Percentiles rank a stretch among this genome's conserved stretches.
These are phyloP conservation scores for Fusarium nanum DNA, from an alignment of 2,329 filamentous ascomycete species.

Conservation along the genomic window DNA sequence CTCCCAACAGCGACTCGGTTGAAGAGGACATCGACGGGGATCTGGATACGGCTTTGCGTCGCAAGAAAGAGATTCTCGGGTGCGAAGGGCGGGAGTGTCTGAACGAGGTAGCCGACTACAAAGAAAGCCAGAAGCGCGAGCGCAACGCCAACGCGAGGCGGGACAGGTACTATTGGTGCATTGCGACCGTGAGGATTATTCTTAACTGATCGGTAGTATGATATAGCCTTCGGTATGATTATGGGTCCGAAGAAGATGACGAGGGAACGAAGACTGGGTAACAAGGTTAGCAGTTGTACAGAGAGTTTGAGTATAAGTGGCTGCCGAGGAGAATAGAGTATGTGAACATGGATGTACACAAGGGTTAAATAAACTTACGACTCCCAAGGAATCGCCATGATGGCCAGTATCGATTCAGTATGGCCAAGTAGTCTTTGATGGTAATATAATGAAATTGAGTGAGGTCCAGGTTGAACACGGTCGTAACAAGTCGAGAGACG, in stretches of 20 bases:
- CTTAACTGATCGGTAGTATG: constrained; percentile 70
- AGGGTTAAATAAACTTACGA: constrained; percentile 37
- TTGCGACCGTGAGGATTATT: constrained; percentile 57
- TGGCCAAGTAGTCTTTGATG: not conserved
- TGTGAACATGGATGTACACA: not conserved
- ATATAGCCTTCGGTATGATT: constrained; percentile 73
- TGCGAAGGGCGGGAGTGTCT: constrained; percentile 73
- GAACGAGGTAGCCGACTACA: constrained; percentile 60
- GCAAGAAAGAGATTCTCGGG: constrained; percentile 84
- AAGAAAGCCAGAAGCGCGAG: constrained; percentile 69
- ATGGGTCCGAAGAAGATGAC: constrained; percentile 76
- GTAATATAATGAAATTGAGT: not conserved
- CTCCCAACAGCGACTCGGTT: constrained; percentile 74
- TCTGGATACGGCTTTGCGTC: constrained; percentile 86
- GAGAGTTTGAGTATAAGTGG: constrained; percentile 18
- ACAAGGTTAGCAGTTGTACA: constrained; percentile 19
- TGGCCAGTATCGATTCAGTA: constrained; percentile 14
- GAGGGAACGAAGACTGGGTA: constrained; percentile 63
- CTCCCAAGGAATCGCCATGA: constrained; percentile 48
- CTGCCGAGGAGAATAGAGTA: not conserved
- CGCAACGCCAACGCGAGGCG: constrained; percentile 64
- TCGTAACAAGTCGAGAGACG: constrained; percentile 25
- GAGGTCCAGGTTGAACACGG: constrained; percentile 35
- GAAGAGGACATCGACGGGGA: constrained; percentile 86
- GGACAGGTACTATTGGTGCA: constrained; percentile 66